Percentiles rank a stretch among this genome's conserved stretches.
These are phyloP conservation scores for Penicillium rolfsii DNA, from an alignment of 2,329 filamentous ascomycete species.

Conservation along the genomic window DNA sequence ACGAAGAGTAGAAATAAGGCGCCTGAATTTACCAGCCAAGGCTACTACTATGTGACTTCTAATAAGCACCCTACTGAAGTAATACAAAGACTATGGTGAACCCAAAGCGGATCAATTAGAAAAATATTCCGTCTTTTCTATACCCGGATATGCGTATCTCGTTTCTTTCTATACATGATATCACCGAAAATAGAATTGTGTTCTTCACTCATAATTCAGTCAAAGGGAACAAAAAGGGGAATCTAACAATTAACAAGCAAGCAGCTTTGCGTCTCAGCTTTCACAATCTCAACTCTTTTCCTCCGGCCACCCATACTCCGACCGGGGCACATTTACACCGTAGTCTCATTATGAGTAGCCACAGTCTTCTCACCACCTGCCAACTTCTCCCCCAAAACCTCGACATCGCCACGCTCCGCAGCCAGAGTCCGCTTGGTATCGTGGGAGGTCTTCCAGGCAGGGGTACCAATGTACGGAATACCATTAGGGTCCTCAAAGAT, in stretches of 20 bases:
- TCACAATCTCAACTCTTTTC: background rate
- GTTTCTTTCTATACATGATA: conserved; percentile 12
- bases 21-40: background rate
- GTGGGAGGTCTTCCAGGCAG: conserved; percentile 45
- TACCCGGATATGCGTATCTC: background rate
- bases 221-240: background rate
- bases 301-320: background rate
- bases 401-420: conserved; percentile 37
- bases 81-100: background rate
- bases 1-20: background rate
- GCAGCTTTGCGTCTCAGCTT: background rate
- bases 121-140: background rate
- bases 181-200: conserved; percentile 1
- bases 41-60: background rate
- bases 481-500: conserved; percentile 59
- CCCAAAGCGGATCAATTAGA: background rate
- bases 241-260: background rate
- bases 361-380: conserved; percentile 18
- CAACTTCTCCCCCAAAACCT: conserved; percentile 35
- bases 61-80: background rate
- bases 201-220: background rate
- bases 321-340: background rate
- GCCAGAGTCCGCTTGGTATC: conserved; percentile 34
- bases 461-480: conserved; percentile 41
- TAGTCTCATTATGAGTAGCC: conserved; percentile 18